Evolutionary conservation across 768 basidiomycete genomes (phyloP).

Genomic region (Leccinellum rugosiceps): DNA sequence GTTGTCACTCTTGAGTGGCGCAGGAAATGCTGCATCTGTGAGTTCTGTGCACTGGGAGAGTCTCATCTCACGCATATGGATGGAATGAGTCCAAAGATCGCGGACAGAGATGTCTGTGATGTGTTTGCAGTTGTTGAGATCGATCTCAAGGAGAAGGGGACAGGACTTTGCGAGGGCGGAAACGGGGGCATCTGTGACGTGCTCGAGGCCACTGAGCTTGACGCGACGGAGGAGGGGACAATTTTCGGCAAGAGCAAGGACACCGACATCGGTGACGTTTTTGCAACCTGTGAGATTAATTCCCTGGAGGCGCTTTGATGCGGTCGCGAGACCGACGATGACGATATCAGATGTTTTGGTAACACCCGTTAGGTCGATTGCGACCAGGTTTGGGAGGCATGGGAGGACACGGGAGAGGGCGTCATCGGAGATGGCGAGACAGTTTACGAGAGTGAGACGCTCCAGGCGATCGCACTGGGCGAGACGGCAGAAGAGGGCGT

Average conservation of each 20-base stretch:
- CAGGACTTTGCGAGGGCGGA: slow-evolving; percentile 74
- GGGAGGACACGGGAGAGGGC: slow-evolving; percentile 64
- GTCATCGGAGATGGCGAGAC: slow-evolving; percentile 61
- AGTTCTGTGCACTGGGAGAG: slow-evolving; percentile 76
- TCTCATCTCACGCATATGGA: slow-evolving; percentile 87
- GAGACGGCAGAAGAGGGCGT: slow-evolving; percentile 71
- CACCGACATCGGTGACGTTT: slow-evolving; percentile 71
- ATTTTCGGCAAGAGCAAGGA: slow-evolving; percentile 69
- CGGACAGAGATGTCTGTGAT: slow-evolving; percentile 78
- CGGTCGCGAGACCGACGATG: slow-evolving; percentile 64
- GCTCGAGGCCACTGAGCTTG: slow-evolving; percentile 77
- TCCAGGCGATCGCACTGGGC: slow-evolving; percentile 77
- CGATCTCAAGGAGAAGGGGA: slow-evolving; percentile 88
- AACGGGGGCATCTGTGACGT: slow-evolving; percentile 74
- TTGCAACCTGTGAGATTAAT: slow-evolving; percentile 87
- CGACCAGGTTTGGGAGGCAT: slow-evolving; percentile 71
- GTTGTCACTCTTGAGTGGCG: slow-evolving; percentile 45
- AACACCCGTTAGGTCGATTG: slow-evolving; percentile 81
- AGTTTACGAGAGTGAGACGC: slow-evolving; percentile 84
- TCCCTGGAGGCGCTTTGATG: slow-evolving; percentile 79
- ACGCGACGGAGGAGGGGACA: slow-evolving; percentile 83
- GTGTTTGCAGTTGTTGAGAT: slow-evolving; percentile 78
- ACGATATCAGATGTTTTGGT: slow-evolving; percentile 65
- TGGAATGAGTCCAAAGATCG: slow-evolving; percentile 77
- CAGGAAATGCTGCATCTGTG: slow-evolving; percentile 85